A percentile compares a stretch with the other conserved stretches of the same genome.
Evolutionary conservation across 2,329 filamentous ascomycete genomes (phyloP).

Genomic region (Huntiella abstrusa): DNA sequence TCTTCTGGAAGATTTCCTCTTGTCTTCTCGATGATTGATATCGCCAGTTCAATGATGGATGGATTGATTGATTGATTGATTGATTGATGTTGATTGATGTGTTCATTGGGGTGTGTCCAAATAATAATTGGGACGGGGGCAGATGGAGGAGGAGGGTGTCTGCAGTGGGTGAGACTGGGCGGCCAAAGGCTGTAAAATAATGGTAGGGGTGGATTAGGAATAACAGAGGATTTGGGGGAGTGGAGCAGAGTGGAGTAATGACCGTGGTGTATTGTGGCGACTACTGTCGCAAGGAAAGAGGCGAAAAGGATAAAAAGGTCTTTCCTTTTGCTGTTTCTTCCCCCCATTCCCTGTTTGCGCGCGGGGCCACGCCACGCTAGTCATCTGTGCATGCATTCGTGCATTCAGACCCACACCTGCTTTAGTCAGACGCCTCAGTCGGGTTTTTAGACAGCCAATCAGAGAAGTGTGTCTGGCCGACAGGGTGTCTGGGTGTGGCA

Average conservation of each 20-base stretch:
- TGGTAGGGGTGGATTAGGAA: no score
- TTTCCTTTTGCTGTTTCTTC: not conserved
- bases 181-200: not conserved
- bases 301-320: constrained; percentile 9
- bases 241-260: constrained; percentile 11
- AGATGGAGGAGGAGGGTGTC: constrained; percentile 10
- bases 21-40: no score
- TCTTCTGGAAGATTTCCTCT: no score
- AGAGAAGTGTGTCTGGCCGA: no score
- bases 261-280: not conserved
- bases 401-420: no score
- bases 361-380: no score
- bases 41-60: no score
- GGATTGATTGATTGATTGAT: not conserved
- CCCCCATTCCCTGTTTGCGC: no score
- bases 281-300: not conserved
- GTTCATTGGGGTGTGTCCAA: constrained; percentile 11
- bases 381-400: no score
- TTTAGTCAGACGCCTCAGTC: no score
- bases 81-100: constrained; percentile 3
- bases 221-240: constrained; percentile 9
- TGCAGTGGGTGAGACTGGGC: constrained; percentile 11
- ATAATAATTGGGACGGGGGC: constrained; percentile 7
- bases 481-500: no score
- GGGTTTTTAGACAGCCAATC: no score